These are phyloP conservation scores for Scolecobasidium constrictum DNA, from an alignment of 2,329 filamentous ascomycete genomes.

Conservation along the genomic window DNA sequence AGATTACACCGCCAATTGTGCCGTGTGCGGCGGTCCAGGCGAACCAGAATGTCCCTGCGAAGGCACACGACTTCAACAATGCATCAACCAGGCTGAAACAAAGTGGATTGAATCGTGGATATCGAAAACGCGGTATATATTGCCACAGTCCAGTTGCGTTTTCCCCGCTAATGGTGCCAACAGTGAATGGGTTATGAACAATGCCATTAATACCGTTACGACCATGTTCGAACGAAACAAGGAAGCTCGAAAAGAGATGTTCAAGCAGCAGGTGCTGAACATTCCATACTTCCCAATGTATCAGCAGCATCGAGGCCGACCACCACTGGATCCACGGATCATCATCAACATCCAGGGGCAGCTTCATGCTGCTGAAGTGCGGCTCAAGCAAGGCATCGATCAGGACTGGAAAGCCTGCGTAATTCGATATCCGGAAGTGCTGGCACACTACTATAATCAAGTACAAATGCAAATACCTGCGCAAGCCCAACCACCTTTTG, in stretches of 20 bases:
- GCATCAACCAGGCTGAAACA: constrained; percentile 11
- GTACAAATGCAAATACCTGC: constrained; percentile 8
- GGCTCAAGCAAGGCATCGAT: constrained; percentile 8
- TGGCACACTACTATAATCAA: constrained; percentile 10
- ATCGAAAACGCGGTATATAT: constrained; percentile 9
- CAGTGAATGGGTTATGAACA: constrained; percentile 11
- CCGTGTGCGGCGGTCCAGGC: constrained; percentile 11
- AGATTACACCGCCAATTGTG: constrained; percentile 10
- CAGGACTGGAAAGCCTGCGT: constrained; percentile 12
- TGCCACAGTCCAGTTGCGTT: too few species aligned
- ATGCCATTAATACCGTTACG: constrained; percentile 10
- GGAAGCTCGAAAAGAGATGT: constrained; percentile 3
- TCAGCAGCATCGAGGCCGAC: constrained; percentile 10
- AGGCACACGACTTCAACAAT: constrained; percentile 6
- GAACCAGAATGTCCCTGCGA: constrained; percentile 11
- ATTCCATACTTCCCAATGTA: constrained; percentile 11
- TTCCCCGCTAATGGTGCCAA: too few species aligned
- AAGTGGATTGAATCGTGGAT: constrained; percentile 11
- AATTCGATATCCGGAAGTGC: constrained; percentile 11
- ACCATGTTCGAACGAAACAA: constrained; percentile 9
- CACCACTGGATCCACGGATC: constrained; percentile 10
- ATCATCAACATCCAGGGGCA: constrained; percentile 8
- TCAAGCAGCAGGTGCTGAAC: constrained; percentile 3
- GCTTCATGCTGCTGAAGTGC: constrained; percentile 7
- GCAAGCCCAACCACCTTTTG: constrained; percentile 19